Base-by-base conservation (phyloP, 2,329 filamentous ascomycete genomes). In the Colletotrichum sublineola region DNA sequence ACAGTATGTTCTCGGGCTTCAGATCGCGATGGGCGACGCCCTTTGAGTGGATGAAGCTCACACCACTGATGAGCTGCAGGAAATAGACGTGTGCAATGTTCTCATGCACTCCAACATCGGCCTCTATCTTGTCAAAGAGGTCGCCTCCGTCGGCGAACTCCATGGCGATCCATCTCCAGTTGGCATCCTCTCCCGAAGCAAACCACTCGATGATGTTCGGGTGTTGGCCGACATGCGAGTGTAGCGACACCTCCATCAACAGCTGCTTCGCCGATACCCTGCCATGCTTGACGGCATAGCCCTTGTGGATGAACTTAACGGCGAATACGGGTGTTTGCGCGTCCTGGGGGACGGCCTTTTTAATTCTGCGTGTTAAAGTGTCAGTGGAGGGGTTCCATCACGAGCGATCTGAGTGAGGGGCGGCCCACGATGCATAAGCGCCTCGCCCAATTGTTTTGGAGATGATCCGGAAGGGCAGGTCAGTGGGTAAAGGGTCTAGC, bases 131-230 rank as follows among this genome's bases (percentile, higher is more conserved):
- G 90, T 99, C 96, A 81, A 99, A 99, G 9, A 99, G 87, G 80
- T 99, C 96, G 14, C 96, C 96, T 53, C 96, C 96, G 77, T 97
- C 94, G 57, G 96, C 96, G 76, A 94, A 92, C 82, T 99, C 96
- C 95, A 99, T 98, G 50, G 95, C 96, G 77, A 99, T 97, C 96
- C 96, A 99, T 77, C 93, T 90, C 96, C 96, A 99, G 24, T 92
- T 84, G 0, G 87, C 79, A 80, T 99, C 95, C 81, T 98, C 94
- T 67, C 95, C 96, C 1, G 92, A 93, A 53, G 93, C 92, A 77
- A 97, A 95, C 88, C 94, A 98, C 79, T 94, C 92, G 78, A 99
- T 98, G 75, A 99, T 93, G 81, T 99, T 97, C 66, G 92, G 90
- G 80, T 99, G 97, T 75, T 94, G 92, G 60, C 94, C 94, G 67